These are phyloP conservation scores for Rhodotorula sp. DNA, from an alignment of 1,284 basidiomycete genomes.

Conservation along the genomic window DNA sequence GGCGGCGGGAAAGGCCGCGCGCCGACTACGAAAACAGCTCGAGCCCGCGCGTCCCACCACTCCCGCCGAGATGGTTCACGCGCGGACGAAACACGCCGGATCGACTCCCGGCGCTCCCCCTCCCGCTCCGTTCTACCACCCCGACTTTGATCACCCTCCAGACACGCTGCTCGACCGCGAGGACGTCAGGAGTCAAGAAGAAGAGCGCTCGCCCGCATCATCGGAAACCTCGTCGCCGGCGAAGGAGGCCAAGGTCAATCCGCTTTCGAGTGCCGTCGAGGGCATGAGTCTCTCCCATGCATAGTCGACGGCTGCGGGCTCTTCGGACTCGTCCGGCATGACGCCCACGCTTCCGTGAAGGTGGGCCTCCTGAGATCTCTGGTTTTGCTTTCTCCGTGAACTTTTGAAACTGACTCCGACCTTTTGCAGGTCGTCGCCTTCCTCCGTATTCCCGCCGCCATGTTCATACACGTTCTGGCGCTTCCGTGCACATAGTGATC, in stretches of 20 bases:
- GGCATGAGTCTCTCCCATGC: no score
- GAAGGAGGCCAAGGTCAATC: neutral
- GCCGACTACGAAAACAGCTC: no score
- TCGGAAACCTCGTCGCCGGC: neutral
- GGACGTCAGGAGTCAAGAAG: neutral
- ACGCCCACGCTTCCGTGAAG: no score
- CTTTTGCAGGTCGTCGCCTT: no score
- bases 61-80: conserved; percentile 5
- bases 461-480: neutral
- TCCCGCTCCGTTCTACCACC: conserved; percentile 9
- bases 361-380: no score
- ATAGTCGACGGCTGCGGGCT: no score
- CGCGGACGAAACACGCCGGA: conserved; percentile 23
- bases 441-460: neutral
- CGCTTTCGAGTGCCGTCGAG: neutral
- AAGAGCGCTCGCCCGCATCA: neutral
- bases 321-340: no score
- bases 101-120: conserved; percentile 27
- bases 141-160: neutral
- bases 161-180: neutral
- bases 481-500: neutral
- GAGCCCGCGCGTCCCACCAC: neutral
- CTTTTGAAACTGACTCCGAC: no score
- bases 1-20: neutral
- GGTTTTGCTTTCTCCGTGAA: no score